Evolutionary conservation across 2,329 filamentous ascomycete genomes (phyloP).

Genomic region (Xylaria sp.): DNA sequence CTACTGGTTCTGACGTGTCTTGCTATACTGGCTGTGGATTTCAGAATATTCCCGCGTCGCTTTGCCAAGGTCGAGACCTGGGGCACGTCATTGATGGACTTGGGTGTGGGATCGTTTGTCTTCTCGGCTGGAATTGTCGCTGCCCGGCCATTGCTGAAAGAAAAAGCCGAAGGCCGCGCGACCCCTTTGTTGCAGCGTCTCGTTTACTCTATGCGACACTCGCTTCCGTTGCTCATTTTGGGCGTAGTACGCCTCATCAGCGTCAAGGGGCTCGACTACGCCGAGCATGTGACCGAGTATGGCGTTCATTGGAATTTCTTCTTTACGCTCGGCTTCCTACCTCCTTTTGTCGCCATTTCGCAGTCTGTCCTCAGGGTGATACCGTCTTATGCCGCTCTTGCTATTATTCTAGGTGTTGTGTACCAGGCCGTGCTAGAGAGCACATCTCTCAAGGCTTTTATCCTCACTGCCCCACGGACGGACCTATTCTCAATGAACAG

Average conservation of each 20-base stretch:
- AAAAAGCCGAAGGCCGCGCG: slow-evolving; percentile 63
- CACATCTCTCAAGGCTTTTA: slow-evolving; percentile 82
- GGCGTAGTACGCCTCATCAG: slow-evolving; percentile 85
- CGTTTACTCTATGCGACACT: slow-evolving; percentile 76
- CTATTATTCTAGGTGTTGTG: slow-evolving; percentile 71
- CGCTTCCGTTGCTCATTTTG: slow-evolving; percentile 82
- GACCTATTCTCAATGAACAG: slow-evolving; percentile 89
- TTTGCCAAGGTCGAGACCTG: slow-evolving; percentile 99
- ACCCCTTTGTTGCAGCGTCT: slow-evolving; percentile 69
- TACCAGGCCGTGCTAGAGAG: slow-evolving; percentile 83
- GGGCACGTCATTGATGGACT: slow-evolving; percentile 98
- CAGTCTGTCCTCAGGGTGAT: slow-evolving; percentile 76
- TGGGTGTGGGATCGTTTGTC: slow-evolving; percentile 97
- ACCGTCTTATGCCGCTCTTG: slow-evolving; percentile 80
- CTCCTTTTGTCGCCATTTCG: slow-evolving; percentile 87
- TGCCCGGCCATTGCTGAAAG: slow-evolving; percentile 81
- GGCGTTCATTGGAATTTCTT: slow-evolving; percentile 99
- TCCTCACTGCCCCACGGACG: slow-evolving; percentile 82
- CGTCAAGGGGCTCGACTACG: slow-evolving; percentile 95
- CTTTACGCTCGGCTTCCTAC: slow-evolving; percentile 90
- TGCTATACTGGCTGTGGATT: slow-evolving; percentile 97
- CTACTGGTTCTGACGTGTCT: slow-evolving; percentile 94
- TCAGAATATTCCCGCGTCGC: slow-evolving; percentile 88
- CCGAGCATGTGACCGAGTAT: slow-evolving; percentile 97
- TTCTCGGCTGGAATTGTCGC: slow-evolving; percentile 94